Evolutionary conservation across 1,284 basidiomycete genomes (phyloP).

Genomic region (Ustilago vetiveriae): DNA sequence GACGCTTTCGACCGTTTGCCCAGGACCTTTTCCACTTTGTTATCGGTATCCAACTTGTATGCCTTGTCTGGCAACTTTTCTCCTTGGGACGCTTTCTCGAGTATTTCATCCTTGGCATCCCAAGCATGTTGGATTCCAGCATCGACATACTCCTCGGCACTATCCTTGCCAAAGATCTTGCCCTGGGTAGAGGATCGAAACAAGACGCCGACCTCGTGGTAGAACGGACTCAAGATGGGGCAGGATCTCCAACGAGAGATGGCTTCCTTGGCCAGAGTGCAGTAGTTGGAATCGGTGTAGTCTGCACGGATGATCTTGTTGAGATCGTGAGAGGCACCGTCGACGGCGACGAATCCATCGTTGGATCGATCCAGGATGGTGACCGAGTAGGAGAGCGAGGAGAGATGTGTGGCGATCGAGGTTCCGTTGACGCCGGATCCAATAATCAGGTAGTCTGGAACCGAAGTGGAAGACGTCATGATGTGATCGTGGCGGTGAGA

Average conservation of each 20-base stretch:
- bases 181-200: constrained; percentile 36
- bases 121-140: constrained; percentile 37
- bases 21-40: constrained; percentile 25
- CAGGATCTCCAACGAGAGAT: constrained; percentile 76
- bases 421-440: constrained; percentile 88
- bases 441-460: constrained; percentile 70
- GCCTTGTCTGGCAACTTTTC: constrained; percentile 15
- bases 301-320: constrained; percentile 76
- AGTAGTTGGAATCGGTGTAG: constrained; percentile 71
- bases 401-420: constrained; percentile 75
- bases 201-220: constrained; percentile 61
- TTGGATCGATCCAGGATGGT: constrained; percentile 72
- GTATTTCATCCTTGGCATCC: constrained; percentile 1
- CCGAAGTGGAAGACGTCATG: not conserved
- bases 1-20: constrained; percentile 5
- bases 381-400: constrained; percentile 73
- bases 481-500: not conserved
- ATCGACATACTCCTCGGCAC: constrained; percentile 33
- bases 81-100: constrained; percentile 11
- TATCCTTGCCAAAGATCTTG: not conserved
- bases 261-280: constrained; percentile 77
- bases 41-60: constrained; percentile 15
- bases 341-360: constrained; percentile 71
- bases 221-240: constrained; percentile 33
- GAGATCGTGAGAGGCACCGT: constrained; percentile 83